Base-by-base conservation (phyloP, 768 basidiomycete genomes). In the Hortiboletus campestris region DNA sequence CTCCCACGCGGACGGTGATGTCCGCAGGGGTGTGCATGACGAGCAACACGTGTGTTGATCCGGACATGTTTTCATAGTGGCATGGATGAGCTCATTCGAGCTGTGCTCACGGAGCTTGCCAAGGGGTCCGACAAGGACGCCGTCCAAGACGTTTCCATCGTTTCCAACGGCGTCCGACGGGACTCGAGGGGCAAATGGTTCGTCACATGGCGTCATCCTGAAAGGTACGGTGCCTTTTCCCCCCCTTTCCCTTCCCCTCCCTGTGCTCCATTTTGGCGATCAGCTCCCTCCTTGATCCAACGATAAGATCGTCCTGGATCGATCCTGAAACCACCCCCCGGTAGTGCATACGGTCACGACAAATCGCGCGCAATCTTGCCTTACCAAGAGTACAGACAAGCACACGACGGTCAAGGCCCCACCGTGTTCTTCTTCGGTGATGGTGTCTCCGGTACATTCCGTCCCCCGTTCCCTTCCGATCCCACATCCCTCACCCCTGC, bases 401-500 rank as follows among this genome's bases (percentile, higher is more conserved):
- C 47, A 17, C 62, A 66, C 51, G 44, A 51, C 5, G 64, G 60
- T 17, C 60, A 43, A 16, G 66, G 66, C 7, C 96, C 97, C 3
- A 85, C 82, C 2, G 76, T 96, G 11, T 96, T 99, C 75, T 99
- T 97, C 83, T 95, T 97, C 60, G 97, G 97, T 0, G 97, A 99
- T 69, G 97, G 97, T 34, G 97, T 97, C 47, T 94, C 92, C 53
- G 94, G 93, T 91, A 55, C 51, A 29, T 46, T 19, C 19, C 16
- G 16, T 28, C 28, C 16, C 29, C 7, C 34, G 5, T 8, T 45
- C 9, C 10, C 12, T 46, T 22, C 22, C 13, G 11, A 29, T n/a
- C 17, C 28, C 36, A 25, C 31, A 17, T 20, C 35, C 12, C 8
- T 8, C 9, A 2, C 14, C n/a, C 20, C 46, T 28, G 20, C 16